These are phyloP conservation scores for Spinacia oleracea DNA, from an alignment of 179 eudicot genomes.

Conservation along the genomic window DNA sequence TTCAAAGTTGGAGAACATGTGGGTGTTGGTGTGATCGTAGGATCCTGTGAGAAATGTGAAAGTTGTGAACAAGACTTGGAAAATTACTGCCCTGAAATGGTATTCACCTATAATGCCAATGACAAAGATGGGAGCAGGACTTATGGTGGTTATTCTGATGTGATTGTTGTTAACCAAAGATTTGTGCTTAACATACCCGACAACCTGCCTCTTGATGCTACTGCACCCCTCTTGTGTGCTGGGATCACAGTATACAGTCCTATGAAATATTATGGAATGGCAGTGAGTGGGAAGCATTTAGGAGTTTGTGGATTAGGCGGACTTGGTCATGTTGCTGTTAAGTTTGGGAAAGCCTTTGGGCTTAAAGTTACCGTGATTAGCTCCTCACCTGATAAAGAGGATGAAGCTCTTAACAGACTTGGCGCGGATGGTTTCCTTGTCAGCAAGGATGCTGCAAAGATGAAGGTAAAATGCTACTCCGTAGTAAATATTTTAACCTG, in stretches of 20 bases:
- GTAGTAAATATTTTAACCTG: no score
- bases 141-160: conserved; percentile 38
- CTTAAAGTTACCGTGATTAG: conserved; percentile 43
- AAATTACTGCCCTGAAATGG: conserved; percentile 32
- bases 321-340: conserved; percentile 47
- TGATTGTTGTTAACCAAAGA: conserved; percentile 28
- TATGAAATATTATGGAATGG: conserved; percentile 40
- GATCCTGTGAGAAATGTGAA: conserved; percentile 35
- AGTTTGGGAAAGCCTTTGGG: conserved; percentile 43
- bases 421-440: conserved; percentile 42
- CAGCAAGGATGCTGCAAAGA: conserved; percentile 34
- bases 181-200: conserved; percentile 38
- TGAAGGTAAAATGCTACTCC: conserved; percentile 33
- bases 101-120: conserved; percentile 27
- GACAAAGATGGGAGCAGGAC: conserved; percentile 39
- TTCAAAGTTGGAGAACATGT: conserved; percentile 33
- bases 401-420: conserved; percentile 35
- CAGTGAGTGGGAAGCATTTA: conserved; percentile 35
- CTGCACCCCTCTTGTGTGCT: conserved; percentile 38
- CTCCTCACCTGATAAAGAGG: conserved; percentile 33
- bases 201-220: conserved; percentile 21
- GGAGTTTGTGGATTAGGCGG: conserved; percentile 42
- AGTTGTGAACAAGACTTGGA: conserved; percentile 33
- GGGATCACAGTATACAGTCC: conserved; percentile 43
- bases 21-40: conserved; percentile 40